phyloP scores from a whole-genome alignment of 257 asterid species.

The Verbascum thapsus region DNA sequence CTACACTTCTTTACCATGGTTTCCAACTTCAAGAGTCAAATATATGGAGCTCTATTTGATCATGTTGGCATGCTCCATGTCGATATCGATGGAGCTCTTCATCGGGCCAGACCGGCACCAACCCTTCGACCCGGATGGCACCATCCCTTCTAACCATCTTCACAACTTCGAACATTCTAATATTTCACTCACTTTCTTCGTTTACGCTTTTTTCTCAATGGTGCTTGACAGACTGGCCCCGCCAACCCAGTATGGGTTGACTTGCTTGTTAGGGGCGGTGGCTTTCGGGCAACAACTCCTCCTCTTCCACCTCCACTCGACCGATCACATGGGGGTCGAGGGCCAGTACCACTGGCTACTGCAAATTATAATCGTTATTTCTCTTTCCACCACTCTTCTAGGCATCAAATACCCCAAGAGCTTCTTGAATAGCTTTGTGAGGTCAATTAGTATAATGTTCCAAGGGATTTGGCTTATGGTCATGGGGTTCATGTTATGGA shows the following conservation, averaged over 20 bases:
- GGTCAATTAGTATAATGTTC: constrained; percentile 62
- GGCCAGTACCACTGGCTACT: constrained; percentile 80
- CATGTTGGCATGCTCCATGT: constrained; percentile 47
- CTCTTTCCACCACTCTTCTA: constrained; percentile 61
- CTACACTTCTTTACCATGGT: constrained; percentile 76
- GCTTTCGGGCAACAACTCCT: constrained; percentile 78
- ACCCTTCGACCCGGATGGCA: constrained; percentile 76
- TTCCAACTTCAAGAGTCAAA: constrained; percentile 62
- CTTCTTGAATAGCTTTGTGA: constrained; percentile 70
- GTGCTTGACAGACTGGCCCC: constrained; percentile 56
- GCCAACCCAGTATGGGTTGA: constrained; percentile 50
- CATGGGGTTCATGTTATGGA: constrained; percentile 92
- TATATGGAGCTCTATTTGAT: constrained; percentile 76
- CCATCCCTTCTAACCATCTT: constrained; percentile 81
- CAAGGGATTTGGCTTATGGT: constrained; percentile 91
- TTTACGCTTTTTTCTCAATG: constrained; percentile 63
- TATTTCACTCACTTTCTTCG: constrained; percentile 64
- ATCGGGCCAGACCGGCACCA: constrained; percentile 77
- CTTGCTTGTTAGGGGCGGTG: constrained; percentile 54
- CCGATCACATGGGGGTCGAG: constrained; percentile 93
- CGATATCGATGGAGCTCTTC: constrained; percentile 87
- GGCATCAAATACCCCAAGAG: constrained; percentile 54
- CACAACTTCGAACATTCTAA: constrained; percentile 89
- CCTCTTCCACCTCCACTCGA: constrained; percentile 84
- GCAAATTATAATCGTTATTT: constrained; percentile 46